Base-by-base conservation (phyloP, 345 rosid genomes). In the Arabis hirsuta region DNA sequence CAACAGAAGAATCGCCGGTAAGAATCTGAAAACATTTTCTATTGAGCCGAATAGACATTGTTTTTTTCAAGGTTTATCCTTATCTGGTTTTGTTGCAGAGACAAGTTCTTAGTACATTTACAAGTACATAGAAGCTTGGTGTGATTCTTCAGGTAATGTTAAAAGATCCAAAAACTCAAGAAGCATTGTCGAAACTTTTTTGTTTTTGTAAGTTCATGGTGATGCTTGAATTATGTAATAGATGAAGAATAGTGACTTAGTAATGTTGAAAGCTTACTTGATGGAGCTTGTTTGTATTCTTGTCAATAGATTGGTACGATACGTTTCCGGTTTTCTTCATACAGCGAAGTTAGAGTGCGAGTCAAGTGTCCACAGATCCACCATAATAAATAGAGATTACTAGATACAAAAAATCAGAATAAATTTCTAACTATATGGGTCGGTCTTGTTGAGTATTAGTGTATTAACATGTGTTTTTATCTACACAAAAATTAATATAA, bases 1-100 rank as follows among this genome's bases (percentile, higher is more conserved):
- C 62, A 77, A 46, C 24, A 53, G 67, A 51, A 47, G 57, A 61
- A 73, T 73, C 36, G 61, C 87, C 9, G 86, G 90, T 82, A 67
- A 65, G 80, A 4, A 56, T 16, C 71, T 44, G n/a, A 5, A 12
- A 67, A 39, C 2, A 8, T 12, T 32, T 72, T 11, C 3, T 46
- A 16, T 71, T 61, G 66, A 70, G 46, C 20, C 39, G 3, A 47
- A 48, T 42, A 42, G 34, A 20, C 36, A 52, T 61, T 59, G 39
- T 46, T 6, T 12, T 6, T 20, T 71, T 2, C n/a, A 69, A 57
- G 4, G 22, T 56, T 22, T 9, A 56, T 20, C 2, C 39, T 59
- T 60, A 16, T 70, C 22, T 50, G 58, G 51, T 70, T 50, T 38
- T 58, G 59, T 59, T 50, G 29, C 74, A 70, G 67, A 60, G 74